Evolutionary conservation across 176 grass and related monocot species (phyloP).

Genomic region (Aechmea fasciata): DNA sequence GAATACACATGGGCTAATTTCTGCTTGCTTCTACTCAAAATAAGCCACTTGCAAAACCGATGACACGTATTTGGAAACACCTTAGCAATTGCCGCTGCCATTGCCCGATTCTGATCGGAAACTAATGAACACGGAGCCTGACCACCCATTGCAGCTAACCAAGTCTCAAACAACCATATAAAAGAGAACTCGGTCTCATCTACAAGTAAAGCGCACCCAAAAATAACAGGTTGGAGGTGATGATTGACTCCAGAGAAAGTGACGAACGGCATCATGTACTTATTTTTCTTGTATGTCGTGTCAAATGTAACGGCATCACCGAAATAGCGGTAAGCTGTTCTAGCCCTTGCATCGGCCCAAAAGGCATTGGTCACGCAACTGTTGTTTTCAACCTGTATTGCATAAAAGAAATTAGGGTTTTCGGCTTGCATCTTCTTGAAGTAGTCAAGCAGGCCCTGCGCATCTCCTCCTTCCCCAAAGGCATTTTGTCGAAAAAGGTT

Average conservation of each 20-base stretch:
- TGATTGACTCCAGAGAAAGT: slow-evolving; percentile 52
- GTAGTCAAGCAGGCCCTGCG: slow-evolving; percentile 50
- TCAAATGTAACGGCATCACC: slow-evolving; percentile 61
- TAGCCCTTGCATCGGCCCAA: slow-evolving; percentile 52
- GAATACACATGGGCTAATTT: slow-evolving; percentile 36
- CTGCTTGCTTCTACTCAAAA: slow-evolving; percentile 41
- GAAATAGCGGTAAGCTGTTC: slow-evolving; percentile 50
- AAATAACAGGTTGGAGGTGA: slow-evolving; percentile 42
- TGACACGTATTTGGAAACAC: slow-evolving; percentile 50
- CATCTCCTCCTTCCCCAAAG: slow-evolving; percentile 36
- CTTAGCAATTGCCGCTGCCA: slow-evolving; percentile 34
- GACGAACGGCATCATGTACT: slow-evolving; percentile 45
- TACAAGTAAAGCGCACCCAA: slow-evolving; percentile 48
- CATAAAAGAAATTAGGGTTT: slow-evolving; percentile 55
- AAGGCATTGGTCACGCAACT: slow-evolving; percentile 54
- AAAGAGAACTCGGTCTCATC: slow-evolving; percentile 39
- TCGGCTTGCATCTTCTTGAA: slow-evolving; percentile 59
- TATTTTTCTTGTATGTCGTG: slow-evolving; percentile 40
- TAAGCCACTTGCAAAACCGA: slow-evolving; percentile 29
- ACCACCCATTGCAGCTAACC: slow-evolving; percentile 39
- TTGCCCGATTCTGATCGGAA: slow-evolving; percentile 28
- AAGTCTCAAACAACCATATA: slow-evolving; percentile 53
- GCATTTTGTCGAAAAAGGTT: slow-evolving; percentile 38
- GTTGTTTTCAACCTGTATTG: slow-evolving; percentile 52
- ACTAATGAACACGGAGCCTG: slow-evolving; percentile 40